A percentile compares a stretch with the other conserved stretches of the same genome.
Conservation (phyloP, 768 basidiomycete genomes). For the Russula abietina region DNA sequence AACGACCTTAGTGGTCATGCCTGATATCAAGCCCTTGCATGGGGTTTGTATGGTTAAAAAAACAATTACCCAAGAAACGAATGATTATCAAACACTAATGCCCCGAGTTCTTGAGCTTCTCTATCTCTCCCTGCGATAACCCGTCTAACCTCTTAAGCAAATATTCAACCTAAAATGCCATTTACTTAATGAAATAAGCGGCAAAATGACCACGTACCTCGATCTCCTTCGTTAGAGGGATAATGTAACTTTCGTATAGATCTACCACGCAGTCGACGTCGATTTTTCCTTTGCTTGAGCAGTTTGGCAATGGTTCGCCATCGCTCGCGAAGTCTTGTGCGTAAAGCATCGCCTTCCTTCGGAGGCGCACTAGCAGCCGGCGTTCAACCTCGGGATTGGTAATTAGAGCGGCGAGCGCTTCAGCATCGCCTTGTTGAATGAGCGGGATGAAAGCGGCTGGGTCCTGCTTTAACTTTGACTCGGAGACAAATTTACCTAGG, state of each 20-base stretch:
- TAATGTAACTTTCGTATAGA: slow-evolving; percentile 91
- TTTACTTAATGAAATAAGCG: neutral
- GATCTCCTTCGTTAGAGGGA: slow-evolving; percentile 95
- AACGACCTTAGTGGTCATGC: neutral
- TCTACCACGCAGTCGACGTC: slow-evolving; percentile 91
- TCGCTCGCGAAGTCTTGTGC: slow-evolving; percentile 80
- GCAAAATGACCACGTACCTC: slow-evolving; percentile 55
- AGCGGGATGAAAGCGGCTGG: slow-evolving; percentile 90
- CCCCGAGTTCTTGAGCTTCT: slow-evolving; percentile 41
- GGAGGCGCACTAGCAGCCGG: slow-evolving; percentile 72
- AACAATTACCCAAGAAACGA: neutral
- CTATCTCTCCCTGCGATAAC: slow-evolving; percentile 73
- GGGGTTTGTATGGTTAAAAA: neutral
- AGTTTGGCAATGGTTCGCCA: slow-evolving; percentile 44
- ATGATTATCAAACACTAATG: neutral
- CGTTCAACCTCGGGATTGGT: slow-evolving; percentile 97
- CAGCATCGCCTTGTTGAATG: slow-evolving; percentile 71
- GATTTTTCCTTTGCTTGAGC: slow-evolving; percentile 53
- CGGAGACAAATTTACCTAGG: slow-evolving; percentile 96
- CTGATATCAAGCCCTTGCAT: neutral
- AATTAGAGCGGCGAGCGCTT: slow-evolving; percentile 78
- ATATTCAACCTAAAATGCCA: slow-evolving; percentile 74
- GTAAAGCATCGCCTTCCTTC: slow-evolving; percentile 71
- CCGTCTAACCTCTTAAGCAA: slow-evolving; percentile 87
- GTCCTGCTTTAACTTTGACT: slow-evolving; percentile 87